Percentiles rank a stretch among this genome's conserved stretches.
phyloP scores from a whole-genome alignment of 1,284 basidiomycete genomes.

The Singerocomus inundabilis region DNA sequence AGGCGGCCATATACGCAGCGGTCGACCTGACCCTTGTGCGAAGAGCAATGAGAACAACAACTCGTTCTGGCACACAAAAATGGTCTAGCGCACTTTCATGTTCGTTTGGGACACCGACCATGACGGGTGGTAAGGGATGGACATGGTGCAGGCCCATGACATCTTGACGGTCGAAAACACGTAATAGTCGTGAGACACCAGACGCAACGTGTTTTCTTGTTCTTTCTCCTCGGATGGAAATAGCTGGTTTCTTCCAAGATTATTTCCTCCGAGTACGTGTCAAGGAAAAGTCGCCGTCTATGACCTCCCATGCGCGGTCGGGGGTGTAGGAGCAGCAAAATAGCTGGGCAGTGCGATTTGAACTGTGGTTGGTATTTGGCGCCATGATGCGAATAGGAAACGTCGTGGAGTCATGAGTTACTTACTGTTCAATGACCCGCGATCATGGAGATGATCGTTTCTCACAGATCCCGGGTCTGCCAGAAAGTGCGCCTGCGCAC shows the following conservation, averaged over 20 bases:
- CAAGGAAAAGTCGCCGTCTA: constrained; percentile 13
- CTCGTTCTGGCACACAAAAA: neutral
- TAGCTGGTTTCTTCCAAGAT: neutral
- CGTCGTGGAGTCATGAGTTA: neutral
- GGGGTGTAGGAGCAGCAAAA: neutral
- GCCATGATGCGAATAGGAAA: constrained; percentile 3
- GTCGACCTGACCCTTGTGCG: neutral
- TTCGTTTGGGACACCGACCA: constrained; percentile 6
- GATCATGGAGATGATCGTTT: constrained; percentile 14
- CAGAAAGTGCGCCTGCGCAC: constrained; percentile 2
- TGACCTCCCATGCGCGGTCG: neutral
- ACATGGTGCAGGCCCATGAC: constrained; percentile 11
- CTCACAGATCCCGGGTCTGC: constrained; percentile 1
- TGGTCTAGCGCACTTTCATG: neutral
- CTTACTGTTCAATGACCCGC: constrained; percentile 13
- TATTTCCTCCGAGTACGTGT: constrained; percentile 21
- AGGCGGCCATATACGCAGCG: neutral
- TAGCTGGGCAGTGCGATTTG: neutral
- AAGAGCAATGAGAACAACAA: neutral
- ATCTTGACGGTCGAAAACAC: constrained; percentile 16
- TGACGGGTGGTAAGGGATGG: constrained; percentile 7
- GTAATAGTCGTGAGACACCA: constrained; percentile 8
- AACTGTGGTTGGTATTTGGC: constrained; percentile 15
- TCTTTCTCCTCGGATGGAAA: neutral
- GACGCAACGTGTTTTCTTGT: constrained; percentile 12